phyloP scores from a whole-genome alignment of 176 grass and related monocot genomes.

The Oryza glumipatula region DNA sequence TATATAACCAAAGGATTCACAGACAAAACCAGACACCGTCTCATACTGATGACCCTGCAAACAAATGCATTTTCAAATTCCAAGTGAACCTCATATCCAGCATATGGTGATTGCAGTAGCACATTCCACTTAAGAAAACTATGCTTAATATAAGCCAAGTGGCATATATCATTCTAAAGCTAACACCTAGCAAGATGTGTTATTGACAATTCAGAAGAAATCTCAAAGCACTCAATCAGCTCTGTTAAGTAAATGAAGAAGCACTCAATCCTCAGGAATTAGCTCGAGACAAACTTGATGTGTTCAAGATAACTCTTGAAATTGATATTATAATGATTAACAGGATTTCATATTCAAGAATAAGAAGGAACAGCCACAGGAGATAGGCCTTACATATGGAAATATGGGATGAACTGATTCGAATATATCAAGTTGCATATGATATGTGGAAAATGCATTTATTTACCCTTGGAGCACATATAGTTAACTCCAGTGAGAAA shows the following conservation, averaged over 20 bases:
- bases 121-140: conserved; percentile 25
- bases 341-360: not conserved
- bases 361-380: not conserved
- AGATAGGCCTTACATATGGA: not conserved
- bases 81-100: conserved; percentile 11
- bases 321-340: not conserved
- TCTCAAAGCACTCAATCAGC: not conserved
- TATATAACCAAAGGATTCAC: conserved; percentile 93
- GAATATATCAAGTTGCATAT: not conserved
- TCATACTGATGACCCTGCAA: conserved; percentile 92
- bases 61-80: conserved; percentile 28
- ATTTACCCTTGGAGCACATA: conserved; percentile 14
- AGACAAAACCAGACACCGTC: conserved; percentile 95
- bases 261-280: not conserved
- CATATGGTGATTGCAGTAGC: conserved; percentile 1
- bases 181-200: conserved; percentile 14
- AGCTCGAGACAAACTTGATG: not conserved
- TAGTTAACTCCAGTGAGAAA: not conserved
- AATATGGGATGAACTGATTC: not conserved
- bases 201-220: not conserved
- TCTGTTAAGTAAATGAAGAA: not conserved
- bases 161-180: not conserved
- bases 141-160: conserved; percentile 8
- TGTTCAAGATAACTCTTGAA: conserved; percentile 3
- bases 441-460: conserved; percentile 2